Percentiles rank a stretch among this genome's conserved stretches.
Evolutionary conservation across 768 basidiomycete genomes (phyloP).

Genomic region (Pleurotus platypus): DNA sequence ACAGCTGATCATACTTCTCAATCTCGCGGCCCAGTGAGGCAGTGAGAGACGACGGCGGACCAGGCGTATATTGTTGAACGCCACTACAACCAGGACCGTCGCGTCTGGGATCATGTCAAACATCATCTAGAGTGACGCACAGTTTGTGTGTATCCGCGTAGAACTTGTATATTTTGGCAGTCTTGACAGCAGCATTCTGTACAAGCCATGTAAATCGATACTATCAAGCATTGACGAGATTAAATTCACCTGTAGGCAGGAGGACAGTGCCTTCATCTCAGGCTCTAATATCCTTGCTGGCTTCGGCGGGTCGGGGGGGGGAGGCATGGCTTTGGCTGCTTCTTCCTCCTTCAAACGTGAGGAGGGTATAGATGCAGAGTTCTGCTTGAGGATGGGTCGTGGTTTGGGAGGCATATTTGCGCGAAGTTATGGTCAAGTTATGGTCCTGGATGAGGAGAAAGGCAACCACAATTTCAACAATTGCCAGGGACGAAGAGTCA

Average conservation of each 20-base stretch:
- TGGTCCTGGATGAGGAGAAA: too few relatives aligned
- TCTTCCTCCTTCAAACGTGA: slow-evolving; percentile 17
- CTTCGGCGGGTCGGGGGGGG: slow-evolving; percentile 42
- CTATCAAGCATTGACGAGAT: background rate
- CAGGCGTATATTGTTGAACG: slow-evolving; percentile 51
- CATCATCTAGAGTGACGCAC: slow-evolving; percentile 33
- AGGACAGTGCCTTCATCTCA: slow-evolving; percentile 58
- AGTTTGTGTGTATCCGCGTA: slow-evolving; percentile 62
- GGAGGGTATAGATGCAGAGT: slow-evolving; percentile 1
- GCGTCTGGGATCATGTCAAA: too few relatives aligned
- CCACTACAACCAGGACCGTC: slow-evolving; percentile 34
- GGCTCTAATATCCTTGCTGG: slow-evolving; percentile 50
- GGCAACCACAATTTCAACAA: too few relatives aligned
- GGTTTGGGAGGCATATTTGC: slow-evolving; percentile 43
- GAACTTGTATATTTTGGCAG: slow-evolving; percentile 68
- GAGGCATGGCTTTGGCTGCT: slow-evolving; percentile 44
- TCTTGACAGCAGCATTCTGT: slow-evolving; percentile 64
- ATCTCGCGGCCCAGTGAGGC: slow-evolving; percentile 68
- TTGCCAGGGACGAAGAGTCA: too few relatives aligned
- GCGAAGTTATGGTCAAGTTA: background rate
- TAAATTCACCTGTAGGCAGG: slow-evolving; percentile 51
- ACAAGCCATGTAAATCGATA: background rate
- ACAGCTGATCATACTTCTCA: slow-evolving; percentile 77
- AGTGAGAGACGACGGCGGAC: slow-evolving; percentile 64
- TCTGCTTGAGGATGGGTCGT: slow-evolving; percentile 29